Base-by-base conservation (phyloP, 345 rosid genomes). In the Bruguiera parviflora region DNA sequence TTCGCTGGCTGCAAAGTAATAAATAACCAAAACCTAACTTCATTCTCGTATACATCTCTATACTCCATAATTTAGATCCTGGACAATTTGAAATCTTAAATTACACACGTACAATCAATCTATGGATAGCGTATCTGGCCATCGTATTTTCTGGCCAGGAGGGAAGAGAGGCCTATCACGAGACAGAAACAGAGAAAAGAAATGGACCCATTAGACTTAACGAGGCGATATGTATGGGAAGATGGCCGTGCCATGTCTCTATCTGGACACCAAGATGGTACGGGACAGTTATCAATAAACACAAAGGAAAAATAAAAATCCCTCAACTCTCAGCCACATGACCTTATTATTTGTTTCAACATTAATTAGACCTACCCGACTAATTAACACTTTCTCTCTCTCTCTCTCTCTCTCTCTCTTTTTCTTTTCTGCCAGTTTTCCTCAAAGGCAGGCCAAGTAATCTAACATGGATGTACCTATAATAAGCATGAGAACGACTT, bases 201-300 rank as follows among this genome's bases (percentile, higher is more conserved):
- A 28, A 37, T 61, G 62, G 68, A 64, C 61, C 76, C 66, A 53
- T 63, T 63, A 55, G 70, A 53, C 46, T 51, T 35, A 32, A 61
- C 24, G 29, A 72, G 73, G 77, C 53, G 21, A 32, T 61, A 66
- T 73, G 73, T 28, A 68, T 51, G 13, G 70, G 70, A 66, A 57
- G 47, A 58, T 53, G 32, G 66, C 11, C 29, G 63, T 33, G 82
- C 73, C 58, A 53, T 61, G 85, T 82, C 85, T 66, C 75, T 65
- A 73, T 82, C 82, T 72, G 31, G 78, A 73, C 80, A 73, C 66
- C 66, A 39, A 67, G 61, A 71, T 61, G 71, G 49, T 63, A 53
- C 58, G 67, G 69, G 58, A 8, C 67, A n/a, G 28, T 49, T 73
- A 71, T 67, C 61, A 77, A 66, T 60, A 66, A 72, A 59, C 77